These are phyloP conservation scores for Rhodamnia rubescens DNA, from an alignment of 345 rosid species.

Conservation along the genomic window DNA sequence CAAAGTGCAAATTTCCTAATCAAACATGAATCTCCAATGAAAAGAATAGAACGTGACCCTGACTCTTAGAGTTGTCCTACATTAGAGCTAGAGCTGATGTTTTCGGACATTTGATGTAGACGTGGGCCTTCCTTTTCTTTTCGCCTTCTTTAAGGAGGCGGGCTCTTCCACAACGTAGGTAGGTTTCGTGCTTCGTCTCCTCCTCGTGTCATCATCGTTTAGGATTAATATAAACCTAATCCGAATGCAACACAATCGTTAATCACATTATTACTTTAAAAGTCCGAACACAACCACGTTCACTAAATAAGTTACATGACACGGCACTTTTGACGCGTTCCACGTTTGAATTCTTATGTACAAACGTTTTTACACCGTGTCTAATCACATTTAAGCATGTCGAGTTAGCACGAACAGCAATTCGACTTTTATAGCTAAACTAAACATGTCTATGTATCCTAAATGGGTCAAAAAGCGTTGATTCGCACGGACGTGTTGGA, in stretches of 20 bases:
- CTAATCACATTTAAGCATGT: background rate
- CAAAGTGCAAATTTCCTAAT: background rate
- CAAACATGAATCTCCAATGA: background rate
- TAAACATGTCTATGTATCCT: rapidly evolving
- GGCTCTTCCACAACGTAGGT: background rate
- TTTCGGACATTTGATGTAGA: background rate
- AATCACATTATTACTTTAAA: background rate
- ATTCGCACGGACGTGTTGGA: background rate
- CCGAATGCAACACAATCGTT: background rate
- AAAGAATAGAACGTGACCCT: background rate
- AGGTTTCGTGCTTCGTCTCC: background rate
- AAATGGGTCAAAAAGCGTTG: background rate
- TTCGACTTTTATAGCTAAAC: background rate
- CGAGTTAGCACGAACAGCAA: background rate
- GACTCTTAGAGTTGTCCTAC: background rate
- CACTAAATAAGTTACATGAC: background rate
- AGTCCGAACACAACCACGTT: no score
- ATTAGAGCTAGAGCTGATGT: background rate
- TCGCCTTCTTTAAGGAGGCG: background rate
- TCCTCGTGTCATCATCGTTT: rapidly evolving
- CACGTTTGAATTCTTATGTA: background rate
- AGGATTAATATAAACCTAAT: background rate
- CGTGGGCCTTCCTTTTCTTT: background rate
- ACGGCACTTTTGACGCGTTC: background rate
- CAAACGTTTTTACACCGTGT: rapidly evolving